A percentile compares a stretch with the other conserved stretches of the same genome.
phyloP scores from a whole-genome alignment of 164 flowering plant genomes.

The Aristolochia californica region DNA sequence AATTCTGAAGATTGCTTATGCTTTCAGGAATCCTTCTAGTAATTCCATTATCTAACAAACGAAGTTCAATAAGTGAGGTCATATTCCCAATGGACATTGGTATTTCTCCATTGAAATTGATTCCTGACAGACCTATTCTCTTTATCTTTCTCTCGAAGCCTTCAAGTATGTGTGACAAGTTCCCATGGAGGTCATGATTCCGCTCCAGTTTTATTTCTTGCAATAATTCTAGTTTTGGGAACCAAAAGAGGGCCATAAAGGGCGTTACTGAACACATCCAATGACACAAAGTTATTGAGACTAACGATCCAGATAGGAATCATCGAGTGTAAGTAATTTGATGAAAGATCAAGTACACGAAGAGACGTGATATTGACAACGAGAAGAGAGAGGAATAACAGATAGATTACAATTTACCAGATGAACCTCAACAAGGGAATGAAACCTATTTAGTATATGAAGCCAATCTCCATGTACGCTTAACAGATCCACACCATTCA shows the following conservation, averaged over 20 bases:
- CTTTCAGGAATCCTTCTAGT: constrained; percentile 3
- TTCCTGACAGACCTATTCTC: neutral
- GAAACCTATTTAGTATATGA: constrained; percentile 3
- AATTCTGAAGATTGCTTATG: neutral
- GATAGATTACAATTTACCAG: neutral
- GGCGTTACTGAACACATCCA: neutral
- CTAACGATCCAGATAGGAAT: constrained; percentile 1
- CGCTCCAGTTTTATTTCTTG: too few species aligned
- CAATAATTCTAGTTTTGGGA: neutral
- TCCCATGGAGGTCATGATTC: too few species aligned
- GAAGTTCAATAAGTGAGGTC: neutral
- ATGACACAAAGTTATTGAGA: neutral
- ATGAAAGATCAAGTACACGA: neutral
- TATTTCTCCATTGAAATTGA: constrained; percentile 12
- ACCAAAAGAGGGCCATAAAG: neutral
- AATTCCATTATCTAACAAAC: neutral
- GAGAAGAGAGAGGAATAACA: neutral
- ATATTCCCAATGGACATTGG: neutral
- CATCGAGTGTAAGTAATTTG: neutral
- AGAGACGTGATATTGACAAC: constrained; percentile 10
- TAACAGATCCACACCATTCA: neutral
- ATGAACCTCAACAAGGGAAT: constrained; percentile 7
- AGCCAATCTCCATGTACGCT: constrained; percentile 5
- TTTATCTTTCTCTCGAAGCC: constrained; percentile 1
- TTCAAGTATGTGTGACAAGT: too few species aligned